These are phyloP conservation scores for Hyaloscypha hepaticicola DNA, from an alignment of 495 filamentous ascomycete genomes.

Conservation along the genomic window DNA sequence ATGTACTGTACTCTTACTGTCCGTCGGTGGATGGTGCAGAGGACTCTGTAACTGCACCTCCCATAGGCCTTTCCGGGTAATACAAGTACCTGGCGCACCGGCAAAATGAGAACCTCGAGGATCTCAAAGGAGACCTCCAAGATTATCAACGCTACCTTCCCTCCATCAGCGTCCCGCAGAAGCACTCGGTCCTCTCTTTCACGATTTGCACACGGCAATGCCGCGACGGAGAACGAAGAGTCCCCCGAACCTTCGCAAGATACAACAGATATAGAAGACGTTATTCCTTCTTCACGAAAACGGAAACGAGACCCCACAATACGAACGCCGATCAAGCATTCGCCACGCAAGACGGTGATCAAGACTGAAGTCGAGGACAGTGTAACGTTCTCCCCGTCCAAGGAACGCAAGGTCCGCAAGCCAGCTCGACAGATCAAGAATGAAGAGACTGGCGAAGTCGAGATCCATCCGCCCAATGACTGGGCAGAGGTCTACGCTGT, in stretches of 20 bases:
- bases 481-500: slow-evolving; percentile 84
- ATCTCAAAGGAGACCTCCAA: slow-evolving; percentile 58
- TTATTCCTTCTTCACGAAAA: slow-evolving; percentile 22
- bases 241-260: slow-evolving; percentile 19
- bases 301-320: slow-evolving; percentile 32
- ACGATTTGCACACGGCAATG: slow-evolving; percentile 40
- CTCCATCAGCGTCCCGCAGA: slow-evolving; percentile 38
- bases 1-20: too few relatives aligned
- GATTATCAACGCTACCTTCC: slow-evolving; percentile 45
- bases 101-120: slow-evolving; percentile 60
- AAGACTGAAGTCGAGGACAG: slow-evolving; percentile 65
- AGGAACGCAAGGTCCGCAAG: slow-evolving; percentile 51
- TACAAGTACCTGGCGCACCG: background rate
- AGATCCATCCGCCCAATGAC: slow-evolving; percentile 65
- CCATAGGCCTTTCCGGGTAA: background rate
- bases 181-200: slow-evolving; percentile 46
- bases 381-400: slow-evolving; percentile 49
- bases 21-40: background rate
- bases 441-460: slow-evolving; percentile 51
- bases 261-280: slow-evolving; percentile 22
- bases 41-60: background rate
- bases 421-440: slow-evolving; percentile 65
- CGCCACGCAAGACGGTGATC: slow-evolving; percentile 25
- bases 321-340: slow-evolving; percentile 29
- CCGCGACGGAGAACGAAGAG: slow-evolving; percentile 31